Base-by-base conservation (phyloP, 768 basidiomycete species). In the Collybiopsis luxurians region DNA sequence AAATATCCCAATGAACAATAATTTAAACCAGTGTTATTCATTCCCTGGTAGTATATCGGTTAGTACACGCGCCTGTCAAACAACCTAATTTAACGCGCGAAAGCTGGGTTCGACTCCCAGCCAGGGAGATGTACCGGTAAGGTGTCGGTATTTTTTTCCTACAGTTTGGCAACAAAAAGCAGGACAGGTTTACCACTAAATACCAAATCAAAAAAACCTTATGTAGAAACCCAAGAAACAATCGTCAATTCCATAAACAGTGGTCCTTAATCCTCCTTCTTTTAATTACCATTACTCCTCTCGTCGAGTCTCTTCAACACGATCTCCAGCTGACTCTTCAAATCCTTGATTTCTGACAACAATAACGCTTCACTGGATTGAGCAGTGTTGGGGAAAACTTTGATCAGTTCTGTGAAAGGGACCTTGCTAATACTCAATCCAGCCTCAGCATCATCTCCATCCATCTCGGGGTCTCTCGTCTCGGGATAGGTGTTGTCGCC, bases 341-440 rank as follows among this genome's bases (percentile, higher is more conserved):
- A 64, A 19, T 76, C 76, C 42, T 72, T 66, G 17, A 94, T 77
- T 67, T 93, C 89, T 56, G 74, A 76, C 61, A 91, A 57, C 57
- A 92, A 81, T 7, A 80, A 77, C 2, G 79, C 77, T 68, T 92
- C 91, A 59, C 79, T 82, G 54, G 89, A 90, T 90, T 92, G 79
- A 36, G 77, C 70, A 36, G 83, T 86, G 66, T 92, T 83, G 4
- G 92, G 92, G 70, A 94, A 87, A 50, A 71, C 76, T 68, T 83
- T 83, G 59, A 90, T 73, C 44, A 94, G 69, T 45, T 91, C 85
- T 23, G 77, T 76, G 63, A 90, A 94, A 13, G 83, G 73, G 24
- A 87, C 82, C 65, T 76, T 88, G 64, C 82, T 86, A 63, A 94
- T 94, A 59, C 79, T 70, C 62, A 86, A 66, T 12, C 85, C 89